phyloP scores from a whole-genome alignment of 1,284 basidiomycete genomes.

The Ceratobasidium theobromae region DNA sequence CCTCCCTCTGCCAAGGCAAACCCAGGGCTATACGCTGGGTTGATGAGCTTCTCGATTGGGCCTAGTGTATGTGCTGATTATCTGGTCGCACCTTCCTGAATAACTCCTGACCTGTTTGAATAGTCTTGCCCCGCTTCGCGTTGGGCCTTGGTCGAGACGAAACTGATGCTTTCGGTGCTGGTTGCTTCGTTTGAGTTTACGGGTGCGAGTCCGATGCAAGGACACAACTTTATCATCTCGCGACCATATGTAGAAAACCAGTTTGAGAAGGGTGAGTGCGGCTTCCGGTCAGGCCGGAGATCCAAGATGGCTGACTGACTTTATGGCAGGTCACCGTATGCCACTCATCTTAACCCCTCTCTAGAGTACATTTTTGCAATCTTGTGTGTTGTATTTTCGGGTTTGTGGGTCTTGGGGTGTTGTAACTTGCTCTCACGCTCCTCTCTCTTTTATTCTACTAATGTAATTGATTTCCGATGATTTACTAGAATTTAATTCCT shows the following conservation, averaged over 20 bases:
- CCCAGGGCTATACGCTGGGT: slow-evolving; percentile 70
- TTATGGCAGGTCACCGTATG: slow-evolving; percentile 17
- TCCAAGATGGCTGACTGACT: background rate
- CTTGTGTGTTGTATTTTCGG: background rate
- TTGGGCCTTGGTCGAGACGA: slow-evolving; percentile 25
- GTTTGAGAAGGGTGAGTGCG: slow-evolving; percentile 8
- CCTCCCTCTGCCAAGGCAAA: slow-evolving; percentile 59
- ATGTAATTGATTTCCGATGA: too few relatives aligned
- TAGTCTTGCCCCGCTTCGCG: slow-evolving; percentile 29
- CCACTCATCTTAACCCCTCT: slow-evolving; percentile 22
- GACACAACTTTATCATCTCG: slow-evolving; percentile 16
- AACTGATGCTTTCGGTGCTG: slow-evolving; percentile 11
- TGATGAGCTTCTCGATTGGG: slow-evolving; percentile 73
- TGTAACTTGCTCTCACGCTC: background rate
- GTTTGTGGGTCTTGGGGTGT: background rate
- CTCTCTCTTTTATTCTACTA: too few relatives aligned
- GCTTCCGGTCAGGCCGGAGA: background rate
- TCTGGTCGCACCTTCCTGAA: background rate
- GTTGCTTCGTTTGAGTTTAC: slow-evolving; percentile 25
- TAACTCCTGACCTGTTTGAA: background rate
- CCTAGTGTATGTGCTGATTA: slow-evolving; percentile 55
- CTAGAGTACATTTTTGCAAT: background rate
- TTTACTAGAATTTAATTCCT: too few relatives aligned
- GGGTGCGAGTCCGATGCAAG: slow-evolving; percentile 17
- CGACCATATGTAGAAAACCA: slow-evolving; percentile 13